Evolutionary conservation across 768 basidiomycete species (phyloP).

Genomic region (Lyophyllum decastes): DNA sequence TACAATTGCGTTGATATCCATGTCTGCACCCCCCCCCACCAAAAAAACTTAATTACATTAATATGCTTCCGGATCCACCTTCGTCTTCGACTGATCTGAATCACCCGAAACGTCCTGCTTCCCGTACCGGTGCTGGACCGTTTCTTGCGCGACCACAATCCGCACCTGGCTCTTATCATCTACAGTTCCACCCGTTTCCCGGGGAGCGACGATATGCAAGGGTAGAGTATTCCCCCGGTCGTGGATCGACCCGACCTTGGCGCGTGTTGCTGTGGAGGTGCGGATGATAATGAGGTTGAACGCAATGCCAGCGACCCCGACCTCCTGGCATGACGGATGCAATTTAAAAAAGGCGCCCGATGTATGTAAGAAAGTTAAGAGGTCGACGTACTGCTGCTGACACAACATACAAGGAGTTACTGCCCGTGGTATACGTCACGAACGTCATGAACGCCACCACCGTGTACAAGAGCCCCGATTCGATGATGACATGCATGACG

Average conservation of each 20-base stretch:
- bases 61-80: not conserved
- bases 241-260: not conserved
- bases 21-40: not conserved
- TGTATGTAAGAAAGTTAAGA: not conserved
- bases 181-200: not conserved
- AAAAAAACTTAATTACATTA: not conserved
- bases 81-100: not conserved
- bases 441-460: not conserved
- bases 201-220: not conserved
- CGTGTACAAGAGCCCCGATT: conserved; percentile 1
- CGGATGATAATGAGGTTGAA: conserved; percentile 13
- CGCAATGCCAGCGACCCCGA: conserved; percentile 9
- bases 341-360: not conserved
- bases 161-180: conserved; percentile 1
- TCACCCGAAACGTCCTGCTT: not conserved
- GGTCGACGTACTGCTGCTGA: not conserved
- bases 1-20: not conserved
- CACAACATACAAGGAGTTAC: conserved; percentile 5
- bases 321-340: not conserved
- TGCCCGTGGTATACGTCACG: conserved; percentile 4
- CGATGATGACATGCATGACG: conserved; percentile 5
- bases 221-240: not conserved
- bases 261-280: not conserved
- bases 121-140: not conserved
- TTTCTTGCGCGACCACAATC: not conserved